Percentiles rank a stretch among this genome's conserved stretches.
Conservation (phyloP, 1,139 yeast species). For the Suhomyces choctaworum region DNA sequence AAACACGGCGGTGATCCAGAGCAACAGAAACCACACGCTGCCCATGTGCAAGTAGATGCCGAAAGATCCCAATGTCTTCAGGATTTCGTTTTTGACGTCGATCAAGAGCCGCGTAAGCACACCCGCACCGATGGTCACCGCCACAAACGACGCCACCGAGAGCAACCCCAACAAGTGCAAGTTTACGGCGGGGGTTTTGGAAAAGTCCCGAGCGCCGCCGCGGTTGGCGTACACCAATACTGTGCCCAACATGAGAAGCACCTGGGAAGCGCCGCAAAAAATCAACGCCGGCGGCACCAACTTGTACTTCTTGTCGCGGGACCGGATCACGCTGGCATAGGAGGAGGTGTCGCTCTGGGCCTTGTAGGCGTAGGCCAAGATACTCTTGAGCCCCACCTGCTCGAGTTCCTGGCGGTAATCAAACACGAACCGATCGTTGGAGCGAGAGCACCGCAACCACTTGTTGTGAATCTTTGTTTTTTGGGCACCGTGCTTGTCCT, state of each 20-base stretch:
- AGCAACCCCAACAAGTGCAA: slow-evolving; percentile 34
- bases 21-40: slow-evolving; percentile 38
- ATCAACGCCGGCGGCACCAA: slow-evolving; percentile 29
- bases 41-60: slow-evolving; percentile 49
- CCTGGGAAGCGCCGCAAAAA: slow-evolving; percentile 27
- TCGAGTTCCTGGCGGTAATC: slow-evolving; percentile 48
- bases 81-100: slow-evolving; percentile 29
- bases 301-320: slow-evolving; percentile 21
- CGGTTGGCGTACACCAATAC: slow-evolving; percentile 38
- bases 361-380: slow-evolving; percentile 50
- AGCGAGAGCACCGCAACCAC: slow-evolving; percentile 22
- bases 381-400: slow-evolving; percentile 41
- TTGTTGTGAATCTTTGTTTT: slow-evolving; percentile 20
- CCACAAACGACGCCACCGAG: slow-evolving; percentile 34
- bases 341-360: slow-evolving; percentile 19
- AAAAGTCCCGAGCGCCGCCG: slow-evolving; percentile 31
- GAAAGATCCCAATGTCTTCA: slow-evolving; percentile 37
- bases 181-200: slow-evolving; percentile 27
- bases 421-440: slow-evolving; percentile 27
- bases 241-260: slow-evolving; percentile 29
- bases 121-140: slow-evolving; percentile 30
- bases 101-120: slow-evolving; percentile 28
- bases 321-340: slow-evolving; percentile 21
- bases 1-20: slow-evolving; percentile 36
- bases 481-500: slow-evolving; percentile 17